phyloP scores from a whole-genome alignment of 2,329 filamentous ascomycete genomes.

The Clonostachys rosea region DNA sequence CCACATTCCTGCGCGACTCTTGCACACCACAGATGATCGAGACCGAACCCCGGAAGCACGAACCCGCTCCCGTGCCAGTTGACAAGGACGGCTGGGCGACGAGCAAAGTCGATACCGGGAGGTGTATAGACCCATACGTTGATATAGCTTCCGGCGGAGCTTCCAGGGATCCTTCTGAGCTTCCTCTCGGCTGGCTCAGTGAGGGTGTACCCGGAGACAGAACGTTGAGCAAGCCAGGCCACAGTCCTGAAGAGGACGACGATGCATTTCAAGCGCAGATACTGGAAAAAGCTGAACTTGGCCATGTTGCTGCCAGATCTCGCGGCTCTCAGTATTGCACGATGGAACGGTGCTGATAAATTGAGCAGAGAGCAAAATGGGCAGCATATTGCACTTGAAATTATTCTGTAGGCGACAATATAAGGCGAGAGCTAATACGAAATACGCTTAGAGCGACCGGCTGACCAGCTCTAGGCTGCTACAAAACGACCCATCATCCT shows the following conservation, averaged over 20 bases:
- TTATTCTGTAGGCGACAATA: too few relatives aligned
- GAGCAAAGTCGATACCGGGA: not conserved
- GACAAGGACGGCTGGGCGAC: not conserved
- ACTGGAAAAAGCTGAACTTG: not conserved
- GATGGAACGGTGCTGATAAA: too few relatives aligned
- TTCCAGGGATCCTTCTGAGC: constrained; percentile 14
- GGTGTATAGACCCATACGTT: constrained; percentile 18
- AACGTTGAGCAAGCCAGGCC: constrained; percentile 3
- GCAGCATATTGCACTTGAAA: too few relatives aligned
- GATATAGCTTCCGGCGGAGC: constrained; percentile 15
- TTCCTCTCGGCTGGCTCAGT: constrained; percentile 7
- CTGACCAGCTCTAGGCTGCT: too few relatives aligned
- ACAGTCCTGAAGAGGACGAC: constrained; percentile 7
- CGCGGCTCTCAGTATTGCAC: too few relatives aligned
- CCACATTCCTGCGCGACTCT: constrained; percentile 17
- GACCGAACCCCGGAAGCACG: constrained; percentile 24
- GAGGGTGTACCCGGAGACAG: not conserved
- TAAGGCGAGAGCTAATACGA: too few relatives aligned
- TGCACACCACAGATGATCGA: constrained; percentile 28
- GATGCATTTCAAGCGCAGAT: constrained; percentile 7
- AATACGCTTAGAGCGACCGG: too few relatives aligned
- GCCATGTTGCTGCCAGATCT: not conserved
- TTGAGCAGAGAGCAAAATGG: too few relatives aligned
- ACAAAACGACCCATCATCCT: too few relatives aligned
- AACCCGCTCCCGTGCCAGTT: constrained; percentile 30